A percentile compares a stretch with the other conserved stretches of the same genome.
These are phyloP conservation scores for Carex kokanica DNA, from an alignment of 176 grass and related monocot species.

Conservation along the genomic window DNA sequence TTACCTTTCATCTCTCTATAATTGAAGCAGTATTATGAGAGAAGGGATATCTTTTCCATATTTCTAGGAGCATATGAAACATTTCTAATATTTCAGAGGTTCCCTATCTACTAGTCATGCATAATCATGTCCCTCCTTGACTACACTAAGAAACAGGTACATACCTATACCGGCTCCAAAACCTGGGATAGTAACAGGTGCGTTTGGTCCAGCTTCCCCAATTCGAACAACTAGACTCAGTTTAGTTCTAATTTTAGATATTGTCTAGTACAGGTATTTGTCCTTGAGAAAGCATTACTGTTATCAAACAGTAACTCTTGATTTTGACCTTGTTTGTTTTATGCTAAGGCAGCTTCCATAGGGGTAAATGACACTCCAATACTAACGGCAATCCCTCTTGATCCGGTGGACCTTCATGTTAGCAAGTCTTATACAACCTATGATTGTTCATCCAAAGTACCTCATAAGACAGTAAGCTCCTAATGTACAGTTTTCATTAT, in stretches of 20 bases:
- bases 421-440: background rate
- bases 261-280: background rate
- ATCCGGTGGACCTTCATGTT: background rate
- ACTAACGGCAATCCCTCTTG: conserved; percentile 30
- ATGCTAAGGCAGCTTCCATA: conserved; percentile 14
- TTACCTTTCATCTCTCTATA: background rate
- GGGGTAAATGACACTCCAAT: conserved; percentile 4
- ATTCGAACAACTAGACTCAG: background rate
- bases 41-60: background rate
- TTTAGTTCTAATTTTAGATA: background rate
- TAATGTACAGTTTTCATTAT: background rate
- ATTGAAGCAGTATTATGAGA: background rate
- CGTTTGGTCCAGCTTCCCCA: background rate
- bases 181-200: background rate
- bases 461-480: conserved; percentile 11
- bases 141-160: background rate
- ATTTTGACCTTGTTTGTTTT: conserved; percentile 9
- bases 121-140: background rate
- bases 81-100: background rate
- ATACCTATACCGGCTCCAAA: background rate
- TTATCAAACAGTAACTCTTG: background rate
- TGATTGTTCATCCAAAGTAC: background rate
- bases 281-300: background rate
- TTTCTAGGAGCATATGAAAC: background rate
- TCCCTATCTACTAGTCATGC: background rate